Evolutionary conservation across 495 filamentous ascomycete species (phyloP).

Genomic region (Saxispiralis lemnorum): DNA sequence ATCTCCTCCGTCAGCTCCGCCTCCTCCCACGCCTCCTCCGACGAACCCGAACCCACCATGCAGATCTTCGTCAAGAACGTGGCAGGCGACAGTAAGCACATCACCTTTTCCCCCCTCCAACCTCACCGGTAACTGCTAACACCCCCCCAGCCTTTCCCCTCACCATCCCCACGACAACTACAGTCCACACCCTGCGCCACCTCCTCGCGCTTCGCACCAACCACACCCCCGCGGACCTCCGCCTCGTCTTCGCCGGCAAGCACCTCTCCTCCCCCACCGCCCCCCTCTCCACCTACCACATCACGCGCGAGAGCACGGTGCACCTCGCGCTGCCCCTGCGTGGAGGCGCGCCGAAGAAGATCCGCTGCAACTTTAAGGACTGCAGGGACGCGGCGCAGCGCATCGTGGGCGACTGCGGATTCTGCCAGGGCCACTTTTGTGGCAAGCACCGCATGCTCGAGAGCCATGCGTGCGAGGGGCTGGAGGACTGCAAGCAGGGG

Average conservation of each 20-base stretch:
- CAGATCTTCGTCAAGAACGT: conserved; percentile 36
- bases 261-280: conserved; percentile 23
- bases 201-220: conserved; percentile 31
- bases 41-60: conserved; percentile 25
- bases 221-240: conserved; percentile 22
- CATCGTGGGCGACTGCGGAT: conserved; percentile 90
- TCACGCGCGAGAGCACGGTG: conserved; percentile 27
- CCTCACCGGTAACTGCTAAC: neutral
- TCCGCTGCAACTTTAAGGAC: conserved; percentile 70
- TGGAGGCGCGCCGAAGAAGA: conserved; percentile 51
- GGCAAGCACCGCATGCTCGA: conserved; percentile 84
- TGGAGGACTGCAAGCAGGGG: conserved; percentile 96
- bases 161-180: conserved; percentile 25
- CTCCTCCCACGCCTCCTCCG: conserved; percentile 14
- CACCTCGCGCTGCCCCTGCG: conserved; percentile 25
- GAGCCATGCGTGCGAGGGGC: conserved; percentile 77
- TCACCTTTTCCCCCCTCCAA: neutral
- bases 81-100: conserved; percentile 29
- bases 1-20: conserved; percentile 21
- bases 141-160: conserved; percentile 28
- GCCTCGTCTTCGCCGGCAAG: conserved; percentile 31
- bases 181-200: conserved; percentile 27
- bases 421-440: conserved; percentile 87
- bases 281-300: conserved; percentile 22
- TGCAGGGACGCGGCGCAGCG: conserved; percentile 72